Percentiles rank a stretch among this genome's conserved stretches.
Evolutionary conservation across 108 stramenopile genomes (phyloP).

Genomic region (Cyclostephanos tholiformis): DNA sequence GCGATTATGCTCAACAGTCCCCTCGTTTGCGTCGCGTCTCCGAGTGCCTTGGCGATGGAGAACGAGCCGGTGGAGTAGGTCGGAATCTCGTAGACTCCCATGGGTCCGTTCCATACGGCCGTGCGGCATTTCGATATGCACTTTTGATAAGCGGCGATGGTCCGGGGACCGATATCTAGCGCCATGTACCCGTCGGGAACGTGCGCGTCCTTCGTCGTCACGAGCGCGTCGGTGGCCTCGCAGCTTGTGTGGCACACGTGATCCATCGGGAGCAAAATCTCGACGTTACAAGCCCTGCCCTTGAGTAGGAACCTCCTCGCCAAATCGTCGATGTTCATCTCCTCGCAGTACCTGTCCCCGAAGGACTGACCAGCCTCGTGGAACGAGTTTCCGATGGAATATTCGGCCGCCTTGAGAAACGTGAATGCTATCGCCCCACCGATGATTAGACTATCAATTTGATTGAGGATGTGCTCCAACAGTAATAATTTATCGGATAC

Average conservation of each 20-base stretch:
- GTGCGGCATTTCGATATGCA: conserved; percentile 69
- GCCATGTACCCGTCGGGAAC: conserved; percentile 98
- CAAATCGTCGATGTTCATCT: conserved; percentile 79
- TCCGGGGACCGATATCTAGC: conserved; percentile 94
- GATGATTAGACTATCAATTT: conserved; percentile 89
- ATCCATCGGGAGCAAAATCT: conserved; percentile 89
- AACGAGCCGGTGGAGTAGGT: conserved; percentile 89
- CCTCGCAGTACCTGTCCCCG: conserved; percentile 36
- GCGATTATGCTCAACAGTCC: conserved; percentile 92
- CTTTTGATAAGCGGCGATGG: conserved; percentile 64
- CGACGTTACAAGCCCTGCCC: conserved; percentile 67
- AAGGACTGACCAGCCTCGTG: conserved; percentile 79
- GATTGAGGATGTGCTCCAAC: conserved; percentile 87
- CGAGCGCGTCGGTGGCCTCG: conserved; percentile 73
- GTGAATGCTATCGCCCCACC: conserved; percentile 98
- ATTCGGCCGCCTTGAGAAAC: conserved; percentile 92
- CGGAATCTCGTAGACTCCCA: conserved; percentile 96
- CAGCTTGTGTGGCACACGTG: conserved; percentile 82
- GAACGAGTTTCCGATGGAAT: conserved; percentile 76
- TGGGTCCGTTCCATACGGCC: conserved; percentile 95
- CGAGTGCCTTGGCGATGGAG: conserved; percentile 85
- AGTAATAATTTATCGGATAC: conserved; percentile 96
- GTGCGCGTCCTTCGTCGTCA: conserved; percentile 56
- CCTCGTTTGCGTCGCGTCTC: conserved; percentile 76
- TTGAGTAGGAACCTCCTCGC: conserved; percentile 77